phyloP scores from a whole-genome alignment of 2,329 filamentous ascomycete genomes.

The Aciculosporium take region DNA sequence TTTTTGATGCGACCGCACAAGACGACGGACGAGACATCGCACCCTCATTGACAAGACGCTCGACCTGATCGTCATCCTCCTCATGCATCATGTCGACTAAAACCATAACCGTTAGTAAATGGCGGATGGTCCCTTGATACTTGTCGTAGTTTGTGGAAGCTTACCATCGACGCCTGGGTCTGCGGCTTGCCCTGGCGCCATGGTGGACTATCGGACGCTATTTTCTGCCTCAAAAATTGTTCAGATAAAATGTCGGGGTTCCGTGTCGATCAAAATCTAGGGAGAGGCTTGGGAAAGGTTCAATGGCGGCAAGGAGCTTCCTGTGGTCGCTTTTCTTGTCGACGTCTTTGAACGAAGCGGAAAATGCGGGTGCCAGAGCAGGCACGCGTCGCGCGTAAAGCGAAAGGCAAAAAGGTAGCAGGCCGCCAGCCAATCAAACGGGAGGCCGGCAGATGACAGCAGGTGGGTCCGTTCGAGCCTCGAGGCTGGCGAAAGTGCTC shows the following conservation, averaged over 20 bases:
- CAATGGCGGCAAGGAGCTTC: neutral
- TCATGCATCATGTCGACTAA: constrained; percentile 37
- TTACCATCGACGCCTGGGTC: constrained; percentile 24
- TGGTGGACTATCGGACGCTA: constrained; percentile 6
- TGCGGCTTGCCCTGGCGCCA: constrained; percentile 22
- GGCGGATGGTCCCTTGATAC: neutral
- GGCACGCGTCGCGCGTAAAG: constrained; percentile 27
- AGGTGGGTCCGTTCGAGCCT: neutral
- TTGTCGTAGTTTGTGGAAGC: neutral
- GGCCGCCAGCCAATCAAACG: neutral
- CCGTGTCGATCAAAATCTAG: neutral
- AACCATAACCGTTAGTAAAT: constrained; percentile 4
- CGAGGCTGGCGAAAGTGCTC: too few relatives aligned
- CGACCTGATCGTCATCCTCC: constrained; percentile 57
- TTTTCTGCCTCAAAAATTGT: neutral
- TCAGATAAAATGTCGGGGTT: neutral
- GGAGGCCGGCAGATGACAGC: neutral
- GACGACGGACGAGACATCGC: constrained; percentile 8
- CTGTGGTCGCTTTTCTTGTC: constrained; percentile 16
- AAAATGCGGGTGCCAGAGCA: constrained; percentile 1
- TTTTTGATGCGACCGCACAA: neutral
- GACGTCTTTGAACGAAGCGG: constrained; percentile 5
- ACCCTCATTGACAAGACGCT: constrained; percentile 92
- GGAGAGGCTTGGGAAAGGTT: neutral
- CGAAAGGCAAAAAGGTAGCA: neutral